Evolutionary conservation across 768 basidiomycete genomes (phyloP), one percentile per base, ranked within the genome.

Genomic region (Phylloporus rhodoxanthus): DNA sequence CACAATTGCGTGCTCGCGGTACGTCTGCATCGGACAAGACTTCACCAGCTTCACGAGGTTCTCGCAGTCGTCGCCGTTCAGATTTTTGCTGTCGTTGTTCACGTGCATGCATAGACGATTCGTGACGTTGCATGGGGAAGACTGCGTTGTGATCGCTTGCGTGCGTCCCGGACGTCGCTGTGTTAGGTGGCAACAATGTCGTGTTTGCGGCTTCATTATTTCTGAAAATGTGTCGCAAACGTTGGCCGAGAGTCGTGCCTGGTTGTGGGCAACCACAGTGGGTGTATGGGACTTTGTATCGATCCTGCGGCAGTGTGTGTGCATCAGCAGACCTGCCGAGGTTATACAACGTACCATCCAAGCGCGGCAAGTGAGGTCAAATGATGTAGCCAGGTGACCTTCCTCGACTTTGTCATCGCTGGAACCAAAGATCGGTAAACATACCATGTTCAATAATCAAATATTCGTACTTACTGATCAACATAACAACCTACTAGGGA

Each of bases 241-340:
- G 68, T 54, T 76, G 70, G 1, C 71, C 70, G 10, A 80, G 68
- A 2, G 69, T 75, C 71, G 14, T 43, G 3, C 57, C 76, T 0
- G 77, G 75, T 1, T 70, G 66, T 3, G 79, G 75, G 52, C 82
- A 82, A 1, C 82, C 81, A 50, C 82, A 84, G 55, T 77, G 68
- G 8, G 71, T 76, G 64, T 84, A 84, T 2, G 72, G 72, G 4
- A 80, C 62, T 5, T 67, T 65, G 60, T 77, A 83, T 14, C 76
- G 74, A 17, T 67, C 61, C 72, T 77, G 21, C 2, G 21, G 38
- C 1, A 28, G 11, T 20, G 28, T 43, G 15, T 4, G 1, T 2
- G 17, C n/a, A n/a, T 48, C 8, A 48, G 51, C 19, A 20, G 23
- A 15, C 51, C 26, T 8, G 25, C 10, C 17, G 34, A 39, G 21